These are phyloP conservation scores for Kodamaea jinghongensis DNA, from an alignment of 805 yeast species.

Conservation along the genomic window DNA sequence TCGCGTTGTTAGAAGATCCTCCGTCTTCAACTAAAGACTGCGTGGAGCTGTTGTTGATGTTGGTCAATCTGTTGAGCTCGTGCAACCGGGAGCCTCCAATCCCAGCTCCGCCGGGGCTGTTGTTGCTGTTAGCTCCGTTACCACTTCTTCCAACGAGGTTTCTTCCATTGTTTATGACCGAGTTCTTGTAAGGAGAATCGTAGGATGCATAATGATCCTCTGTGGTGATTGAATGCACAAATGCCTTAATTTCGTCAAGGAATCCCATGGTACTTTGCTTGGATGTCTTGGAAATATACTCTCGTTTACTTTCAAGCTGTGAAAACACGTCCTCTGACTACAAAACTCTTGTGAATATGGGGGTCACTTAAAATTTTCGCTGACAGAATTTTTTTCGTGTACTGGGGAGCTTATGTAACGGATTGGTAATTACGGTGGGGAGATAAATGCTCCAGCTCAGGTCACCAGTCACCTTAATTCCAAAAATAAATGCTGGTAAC, in stretches of 20 bases:
- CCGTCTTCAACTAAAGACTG: conserved; percentile 25
- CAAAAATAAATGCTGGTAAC: too few species aligned
- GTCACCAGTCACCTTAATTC: too few species aligned
- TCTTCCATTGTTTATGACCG: conserved; percentile 14
- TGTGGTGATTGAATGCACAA: conserved; percentile 50
- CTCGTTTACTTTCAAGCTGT: background rate
- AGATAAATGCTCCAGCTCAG: too few species aligned
- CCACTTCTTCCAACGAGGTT: conserved; percentile 9
- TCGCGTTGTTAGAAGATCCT: conserved; percentile 8
- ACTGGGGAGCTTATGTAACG: conserved; percentile 2
- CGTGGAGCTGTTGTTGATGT: conserved; percentile 23
- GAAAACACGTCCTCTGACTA: background rate
- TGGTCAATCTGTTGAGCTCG: conserved; percentile 30
- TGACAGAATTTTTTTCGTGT: conserved; percentile 6
- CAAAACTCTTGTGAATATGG: background rate
- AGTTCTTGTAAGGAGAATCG: conserved; percentile 34
- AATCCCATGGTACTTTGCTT: conserved; percentile 20
- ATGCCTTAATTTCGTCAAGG: conserved; percentile 31
- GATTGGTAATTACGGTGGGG: too few species aligned
- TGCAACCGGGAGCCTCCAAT: conserved; percentile 30
- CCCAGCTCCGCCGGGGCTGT: conserved; percentile 17
- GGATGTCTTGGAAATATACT: background rate
- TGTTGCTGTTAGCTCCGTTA: conserved; percentile 15
- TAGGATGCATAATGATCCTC: conserved; percentile 60
- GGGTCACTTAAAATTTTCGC: background rate